Conservation (phyloP, 2,329 filamentous ascomycete genomes). For the Rutstroemia sp. region DNA sequence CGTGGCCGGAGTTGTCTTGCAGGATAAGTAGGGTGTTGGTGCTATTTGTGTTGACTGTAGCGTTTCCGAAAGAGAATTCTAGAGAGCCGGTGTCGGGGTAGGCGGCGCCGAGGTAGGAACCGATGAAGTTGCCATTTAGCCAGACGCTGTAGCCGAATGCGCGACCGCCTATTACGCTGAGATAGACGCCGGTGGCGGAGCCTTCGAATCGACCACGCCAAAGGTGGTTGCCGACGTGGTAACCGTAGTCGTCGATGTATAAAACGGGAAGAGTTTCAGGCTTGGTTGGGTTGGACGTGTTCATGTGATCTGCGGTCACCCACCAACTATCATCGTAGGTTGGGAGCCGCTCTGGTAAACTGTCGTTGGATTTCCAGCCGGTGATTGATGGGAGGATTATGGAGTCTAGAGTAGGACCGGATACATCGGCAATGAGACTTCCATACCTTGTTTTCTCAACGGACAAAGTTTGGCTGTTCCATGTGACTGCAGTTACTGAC, state of each 20-base stretch:
- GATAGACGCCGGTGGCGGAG: constrained; percentile 23
- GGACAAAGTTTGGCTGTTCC: constrained; percentile 39
- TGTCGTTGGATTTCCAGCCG: constrained; percentile 34
- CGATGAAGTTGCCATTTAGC: constrained; percentile 49
- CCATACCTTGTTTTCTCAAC: constrained; percentile 35
- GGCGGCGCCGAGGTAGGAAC: constrained; percentile 39
- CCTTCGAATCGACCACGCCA: constrained; percentile 31
- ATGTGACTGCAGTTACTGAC: constrained; percentile 37
- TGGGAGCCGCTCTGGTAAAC: constrained; percentile 34
- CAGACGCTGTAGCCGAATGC: constrained; percentile 13
- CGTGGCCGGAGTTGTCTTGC: constrained; percentile 53
- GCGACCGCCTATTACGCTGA: constrained; percentile 12
- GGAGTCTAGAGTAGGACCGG: constrained; percentile 8
- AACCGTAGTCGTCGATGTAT: constrained; percentile 38
- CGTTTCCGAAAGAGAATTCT: constrained; percentile 29
- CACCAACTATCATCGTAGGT: constrained; percentile 33
- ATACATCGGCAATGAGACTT: constrained; percentile 27
- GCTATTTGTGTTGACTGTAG: constrained; percentile 30
- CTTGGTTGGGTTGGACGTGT: constrained; percentile 27
- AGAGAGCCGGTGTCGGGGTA: constrained; percentile 28
- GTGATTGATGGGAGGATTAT: constrained; percentile 15
- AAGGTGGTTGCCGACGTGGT: constrained; percentile 36
- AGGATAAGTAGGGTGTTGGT: constrained; percentile 44
- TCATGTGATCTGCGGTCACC: constrained; percentile 4
- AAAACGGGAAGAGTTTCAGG: constrained; percentile 37